Evolutionary conservation across 495 filamentous ascomycete species (phyloP), one percentile per base, ranked within the genome.

Genomic region (Cudoniella acicularis): DNA sequence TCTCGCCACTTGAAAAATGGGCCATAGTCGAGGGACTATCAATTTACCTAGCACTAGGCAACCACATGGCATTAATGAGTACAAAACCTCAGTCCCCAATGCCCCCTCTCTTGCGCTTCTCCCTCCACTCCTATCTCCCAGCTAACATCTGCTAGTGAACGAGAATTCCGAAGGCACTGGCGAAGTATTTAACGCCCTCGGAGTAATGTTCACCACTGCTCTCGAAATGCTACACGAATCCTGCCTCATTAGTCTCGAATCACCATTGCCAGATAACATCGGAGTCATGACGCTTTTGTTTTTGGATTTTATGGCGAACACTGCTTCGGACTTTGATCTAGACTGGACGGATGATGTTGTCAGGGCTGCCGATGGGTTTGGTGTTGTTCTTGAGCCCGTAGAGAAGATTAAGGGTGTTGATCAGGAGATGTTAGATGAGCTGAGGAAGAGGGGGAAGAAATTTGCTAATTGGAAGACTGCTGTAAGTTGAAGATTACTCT

Each of bases 1-100:
- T 70, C 18, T 63, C 70, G 47, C 63, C 72, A 30, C 69, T 71
- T 65, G 62, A 57, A 51, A 61, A 75, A n/a, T 75, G 73, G 64
- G 51, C 61, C 21, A 23, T 50, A 10, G 49, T 67, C 30, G 72
- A 75, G 52, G 64, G 63, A 1, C 30, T 70, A 10, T 60, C 49
- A 0, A n/a, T 68, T 40, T 67, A 70, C 25, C 57, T 70, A 41
- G 20, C 26, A 27, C 11, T 57, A 16, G 41, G 51, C 49, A 52
- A 51, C 53, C 41, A 21, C 30, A 45, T 56, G 36, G 13, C 41
- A n/a, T 56, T 10, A 56, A 52, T 26, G 23, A 52, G 1, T 53
- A 67, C 50, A 54, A 24, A 16, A 20, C 27, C 40, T 41, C 11
- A 17, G 6, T 41, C 49, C 17, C 23, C 16, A 17, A 23, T 9